A percentile compares a stretch with the other conserved stretches of the same genome.
Conservation (phyloP, 768 basidiomycete genomes). For the Xanthoconium stramineum region DNA sequence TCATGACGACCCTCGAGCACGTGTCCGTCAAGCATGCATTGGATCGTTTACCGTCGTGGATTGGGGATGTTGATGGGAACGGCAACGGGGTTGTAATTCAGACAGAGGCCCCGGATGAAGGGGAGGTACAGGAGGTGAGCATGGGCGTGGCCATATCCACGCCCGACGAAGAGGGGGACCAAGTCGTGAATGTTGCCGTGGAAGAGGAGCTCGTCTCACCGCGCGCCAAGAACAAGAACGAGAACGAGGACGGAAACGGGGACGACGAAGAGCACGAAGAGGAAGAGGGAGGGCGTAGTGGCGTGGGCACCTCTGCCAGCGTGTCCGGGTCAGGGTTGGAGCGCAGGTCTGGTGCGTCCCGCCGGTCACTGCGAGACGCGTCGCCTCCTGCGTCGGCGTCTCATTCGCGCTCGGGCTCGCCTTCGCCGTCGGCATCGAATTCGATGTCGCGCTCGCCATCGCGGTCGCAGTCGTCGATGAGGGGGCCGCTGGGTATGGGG, state of each 20-base stretch:
- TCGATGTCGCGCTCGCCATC: conserved; percentile 10
- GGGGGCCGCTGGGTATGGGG: conserved; percentile 11
- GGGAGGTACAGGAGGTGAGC: conserved; percentile 3
- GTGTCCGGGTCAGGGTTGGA: neutral
- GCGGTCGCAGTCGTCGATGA: conserved; percentile 17
- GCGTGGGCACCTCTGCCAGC: neutral
- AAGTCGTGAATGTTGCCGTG: neutral
- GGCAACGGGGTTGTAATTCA: neutral
- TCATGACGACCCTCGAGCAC: conserved; percentile 29
- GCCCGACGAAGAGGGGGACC: conserved; percentile 6
- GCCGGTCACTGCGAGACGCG: neutral
- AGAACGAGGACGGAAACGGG: neutral
- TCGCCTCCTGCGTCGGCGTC: neutral
- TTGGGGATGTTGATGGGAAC: neutral
- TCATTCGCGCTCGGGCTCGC: neutral
- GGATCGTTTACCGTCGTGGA: neutral
- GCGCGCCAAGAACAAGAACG: neutral
- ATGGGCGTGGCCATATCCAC: conserved; percentile 17
- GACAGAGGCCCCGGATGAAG: neutral
- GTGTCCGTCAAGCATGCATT: conserved; percentile 17
- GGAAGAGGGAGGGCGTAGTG: neutral
- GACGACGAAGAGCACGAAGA: neutral
- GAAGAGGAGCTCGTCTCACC: neutral
- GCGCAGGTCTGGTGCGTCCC: neutral
- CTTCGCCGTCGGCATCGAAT: conserved; percentile 3